Base-by-base conservation (phyloP, 148 eudicot genomes). In the Cornus controversa region DNA sequence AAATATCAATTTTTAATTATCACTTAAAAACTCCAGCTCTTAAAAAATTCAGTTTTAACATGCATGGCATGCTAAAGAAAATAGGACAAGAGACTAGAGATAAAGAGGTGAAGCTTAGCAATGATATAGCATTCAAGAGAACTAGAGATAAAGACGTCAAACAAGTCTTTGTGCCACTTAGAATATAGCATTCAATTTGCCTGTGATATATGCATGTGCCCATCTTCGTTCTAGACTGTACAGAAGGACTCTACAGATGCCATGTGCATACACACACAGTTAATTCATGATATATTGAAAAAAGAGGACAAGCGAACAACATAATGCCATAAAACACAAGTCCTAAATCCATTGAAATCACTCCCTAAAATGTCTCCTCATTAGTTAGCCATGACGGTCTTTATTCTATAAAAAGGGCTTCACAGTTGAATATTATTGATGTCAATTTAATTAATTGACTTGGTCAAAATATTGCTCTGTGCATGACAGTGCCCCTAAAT, bases 331-430 rank as follows among this genome's bases (percentile, higher is more conserved):
- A 60, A 22, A 60, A 60, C 64, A 60, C 7, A 60, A 60, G 8
- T 60, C 6, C 64, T 20, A n/a, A 60, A 60, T 22, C 20, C 5
- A 60, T 50, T 11, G 8, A 5, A 18, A 31, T 57, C 27, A 57
- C 27, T 58, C 22, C 18, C 54, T 14, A 73, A 73, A 13, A 73
- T 1, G 10, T 10, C 37, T 53, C 77, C 68, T 57, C 66, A 11
- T n/a, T 31, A 62, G 54, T 62, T 74, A 23, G 53, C 76, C 26
- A 18, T 18, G n/a, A 34, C 15, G 68, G 31, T 14, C 22, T 20
- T 73, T 73, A 73, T 37, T 70, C 57, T 10, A 40, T 10, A 31
- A 29, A 75, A 25, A 54, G 27, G 27, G 13, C 58, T 64, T 75
- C 77, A 64, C 10, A 25, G 36, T 64, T 37, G 54, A n/a, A 26